Evolutionary conservation across 2,329 filamentous ascomycete genomes (phyloP).

Genomic region (Stemphylium vesicarium): DNA sequence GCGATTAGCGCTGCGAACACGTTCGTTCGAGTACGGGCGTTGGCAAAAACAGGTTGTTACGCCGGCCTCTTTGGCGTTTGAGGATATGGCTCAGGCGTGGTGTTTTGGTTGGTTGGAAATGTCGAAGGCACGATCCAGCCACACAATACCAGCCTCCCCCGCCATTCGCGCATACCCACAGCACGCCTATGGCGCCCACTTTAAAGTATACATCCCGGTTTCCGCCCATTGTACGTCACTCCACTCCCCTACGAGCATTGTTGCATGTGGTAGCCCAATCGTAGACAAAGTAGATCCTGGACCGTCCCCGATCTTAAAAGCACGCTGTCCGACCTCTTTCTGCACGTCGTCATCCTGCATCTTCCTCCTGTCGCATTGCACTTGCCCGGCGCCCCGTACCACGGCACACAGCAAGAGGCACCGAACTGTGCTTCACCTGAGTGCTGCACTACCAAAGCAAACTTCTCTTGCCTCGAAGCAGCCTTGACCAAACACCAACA

Average conservation of each 20-base stretch:
- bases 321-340: slow-evolving; percentile 16
- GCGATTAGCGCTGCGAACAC: slow-evolving; percentile 2
- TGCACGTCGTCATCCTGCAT: slow-evolving; percentile 17
- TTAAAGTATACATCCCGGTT: slow-evolving; percentile 18
- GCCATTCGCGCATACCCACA: slow-evolving; percentile 14
- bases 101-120: slow-evolving; percentile 20
- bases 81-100: not conserved
- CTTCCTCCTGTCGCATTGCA: slow-evolving; percentile 18
- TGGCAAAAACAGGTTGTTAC: not conserved
- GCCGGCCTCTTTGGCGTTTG: not conserved
- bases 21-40: slow-evolving; percentile 1
- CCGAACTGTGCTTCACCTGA: slow-evolving; percentile 13
- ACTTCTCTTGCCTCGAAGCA: slow-evolving; percentile 7
- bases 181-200: not conserved
- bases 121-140: slow-evolving; percentile 28
- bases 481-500: slow-evolving; percentile 7
- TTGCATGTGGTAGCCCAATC: slow-evolving; percentile 17
- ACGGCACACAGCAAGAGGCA: slow-evolving; percentile 6
- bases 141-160: slow-evolving; percentile 32
- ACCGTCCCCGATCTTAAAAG: slow-evolving; percentile 21
- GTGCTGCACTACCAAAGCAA: slow-evolving; percentile 13
- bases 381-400: slow-evolving; percentile 6
- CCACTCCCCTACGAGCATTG: slow-evolving; percentile 12
- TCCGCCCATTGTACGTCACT: slow-evolving; percentile 34
- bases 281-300: slow-evolving; percentile 21